A percentile compares a stretch with the other conserved stretches of the same genome.
These are phyloP conservation scores for Pyrrhoderma noxium DNA, from an alignment of 1,284 basidiomycete species.

Conservation along the genomic window DNA sequence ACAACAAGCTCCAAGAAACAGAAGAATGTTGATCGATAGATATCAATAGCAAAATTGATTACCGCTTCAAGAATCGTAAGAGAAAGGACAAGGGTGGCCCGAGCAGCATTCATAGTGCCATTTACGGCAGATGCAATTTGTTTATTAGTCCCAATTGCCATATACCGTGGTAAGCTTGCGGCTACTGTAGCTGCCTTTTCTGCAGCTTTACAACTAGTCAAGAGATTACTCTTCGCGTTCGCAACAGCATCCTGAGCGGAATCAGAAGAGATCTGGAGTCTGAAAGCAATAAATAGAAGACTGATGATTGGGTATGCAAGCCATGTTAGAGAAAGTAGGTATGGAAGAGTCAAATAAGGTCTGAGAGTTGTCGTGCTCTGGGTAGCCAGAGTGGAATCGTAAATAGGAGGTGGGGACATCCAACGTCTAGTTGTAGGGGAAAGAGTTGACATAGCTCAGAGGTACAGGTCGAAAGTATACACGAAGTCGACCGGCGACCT, in stretches of 20 bases:
- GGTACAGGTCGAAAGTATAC: slow-evolving; percentile 19
- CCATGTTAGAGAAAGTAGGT: slow-evolving; percentile 80
- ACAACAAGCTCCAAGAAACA: slow-evolving; percentile 91
- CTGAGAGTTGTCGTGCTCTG: slow-evolving; percentile 46
- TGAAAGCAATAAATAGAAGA: slow-evolving; percentile 79
- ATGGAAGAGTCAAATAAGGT: slow-evolving; percentile 77
- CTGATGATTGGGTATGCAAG: slow-evolving; percentile 81
- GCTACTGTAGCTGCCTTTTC: slow-evolving; percentile 77
- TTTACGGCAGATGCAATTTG: slow-evolving; percentile 75
- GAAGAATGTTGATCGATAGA: slow-evolving; percentile 85
- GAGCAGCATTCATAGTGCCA: slow-evolving; percentile 69
- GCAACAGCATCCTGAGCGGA: slow-evolving; percentile 61
- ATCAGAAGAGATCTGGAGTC: slow-evolving; percentile 66
- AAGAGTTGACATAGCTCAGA: slow-evolving; percentile 27
- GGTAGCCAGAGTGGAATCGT: slow-evolving; percentile 40
- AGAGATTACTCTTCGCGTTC: slow-evolving; percentile 63
- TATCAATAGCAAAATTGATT: slow-evolving; percentile 87
- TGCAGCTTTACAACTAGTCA: slow-evolving; percentile 76
- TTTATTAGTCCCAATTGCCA: slow-evolving; percentile 79
- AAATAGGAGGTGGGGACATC: slow-evolving; percentile 45
- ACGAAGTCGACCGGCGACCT: slow-evolving; percentile 43
- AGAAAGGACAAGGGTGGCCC: slow-evolving; percentile 62
- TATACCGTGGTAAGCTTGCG: slow-evolving; percentile 79
- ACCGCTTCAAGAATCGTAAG: slow-evolving; percentile 80
- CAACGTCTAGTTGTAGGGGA: slow-evolving; percentile 28